Evolutionary conservation across 2,329 filamentous ascomycete species (phyloP).

Genomic region (Diaporthe caulivora): DNA sequence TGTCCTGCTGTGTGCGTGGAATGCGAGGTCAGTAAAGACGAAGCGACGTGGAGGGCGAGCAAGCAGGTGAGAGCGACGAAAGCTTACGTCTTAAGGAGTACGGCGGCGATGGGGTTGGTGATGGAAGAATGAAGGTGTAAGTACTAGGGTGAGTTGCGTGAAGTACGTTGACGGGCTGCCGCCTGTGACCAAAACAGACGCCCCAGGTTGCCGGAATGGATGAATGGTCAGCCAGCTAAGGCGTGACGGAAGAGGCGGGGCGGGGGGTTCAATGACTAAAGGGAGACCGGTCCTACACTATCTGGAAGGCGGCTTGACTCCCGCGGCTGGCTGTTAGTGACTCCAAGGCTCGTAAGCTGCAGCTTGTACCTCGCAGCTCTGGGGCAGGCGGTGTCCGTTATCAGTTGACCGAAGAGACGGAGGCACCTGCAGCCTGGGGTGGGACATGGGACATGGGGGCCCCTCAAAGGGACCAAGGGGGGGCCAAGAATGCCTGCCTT

Average conservation of each 20-base stretch:
- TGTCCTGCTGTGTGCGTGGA: no score
- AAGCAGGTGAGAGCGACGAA: neutral
- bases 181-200: slow-evolving; percentile 26
- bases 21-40: neutral
- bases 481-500: neutral
- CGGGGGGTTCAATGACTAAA: slow-evolving; percentile 17
- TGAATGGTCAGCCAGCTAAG: slow-evolving; percentile 29
- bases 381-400: slow-evolving; percentile 28
- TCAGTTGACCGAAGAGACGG: slow-evolving; percentile 31
- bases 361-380: slow-evolving; percentile 9
- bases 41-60: neutral
- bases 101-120: slow-evolving; percentile 31
- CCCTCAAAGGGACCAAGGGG: neutral
- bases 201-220: slow-evolving; percentile 27
- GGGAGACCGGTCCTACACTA: neutral
- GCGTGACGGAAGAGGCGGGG: slow-evolving; percentile 28
- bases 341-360: neutral
- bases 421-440: slow-evolving; percentile 24
- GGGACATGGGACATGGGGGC: slow-evolving; percentile 7
- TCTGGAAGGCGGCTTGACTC: neutral
- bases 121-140: slow-evolving; percentile 33
- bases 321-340: neutral
- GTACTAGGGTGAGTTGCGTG: slow-evolving; percentile 13
- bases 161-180: slow-evolving; percentile 23
- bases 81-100: slow-evolving; percentile 20